Conservation (phyloP, 2,329 filamentous ascomycete species). For the Alternaria solani region DNA sequence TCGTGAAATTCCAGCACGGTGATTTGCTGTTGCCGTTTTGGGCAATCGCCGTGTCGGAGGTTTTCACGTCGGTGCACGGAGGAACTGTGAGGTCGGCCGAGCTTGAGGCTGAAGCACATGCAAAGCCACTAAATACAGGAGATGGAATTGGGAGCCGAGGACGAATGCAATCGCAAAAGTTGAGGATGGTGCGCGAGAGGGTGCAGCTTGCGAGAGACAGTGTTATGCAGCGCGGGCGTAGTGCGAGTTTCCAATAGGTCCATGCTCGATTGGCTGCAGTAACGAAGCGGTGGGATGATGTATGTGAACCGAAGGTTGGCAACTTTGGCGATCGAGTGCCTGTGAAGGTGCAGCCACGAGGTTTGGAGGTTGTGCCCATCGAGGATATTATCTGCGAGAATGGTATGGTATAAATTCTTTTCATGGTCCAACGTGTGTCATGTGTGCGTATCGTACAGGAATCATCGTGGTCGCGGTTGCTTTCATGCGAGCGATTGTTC, state of each 20-base stretch:
- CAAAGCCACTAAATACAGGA: not conserved
- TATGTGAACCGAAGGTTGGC: not conserved
- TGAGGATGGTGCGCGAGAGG: not conserved
- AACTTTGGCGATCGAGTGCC: not conserved
- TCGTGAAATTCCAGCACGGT: conserved; percentile 11
- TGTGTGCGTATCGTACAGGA: not conserved
- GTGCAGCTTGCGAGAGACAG: not conserved
- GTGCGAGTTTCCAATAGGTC: not conserved
- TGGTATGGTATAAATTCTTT: not conserved
- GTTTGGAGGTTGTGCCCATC: not conserved
- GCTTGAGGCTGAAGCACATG: conserved; percentile 7
- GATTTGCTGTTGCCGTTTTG: conserved; percentile 23
- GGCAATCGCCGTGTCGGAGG: conserved; percentile 1
- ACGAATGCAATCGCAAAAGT: not conserved
- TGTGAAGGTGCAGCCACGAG: not conserved
- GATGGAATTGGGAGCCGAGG: not conserved
- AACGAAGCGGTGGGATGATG: not conserved
- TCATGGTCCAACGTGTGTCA: not conserved
- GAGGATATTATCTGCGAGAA: not conserved
- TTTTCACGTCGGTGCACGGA: conserved; percentile 13
- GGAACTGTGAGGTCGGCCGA: conserved; percentile 6
- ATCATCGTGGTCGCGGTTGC: not conserved
- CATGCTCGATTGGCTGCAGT: not conserved
- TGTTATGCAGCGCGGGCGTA: not conserved
- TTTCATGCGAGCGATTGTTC: not conserved